phyloP scores from a whole-genome alignment of 805 yeast species.

The Wickerhamiella vanderwaltii region DNA sequence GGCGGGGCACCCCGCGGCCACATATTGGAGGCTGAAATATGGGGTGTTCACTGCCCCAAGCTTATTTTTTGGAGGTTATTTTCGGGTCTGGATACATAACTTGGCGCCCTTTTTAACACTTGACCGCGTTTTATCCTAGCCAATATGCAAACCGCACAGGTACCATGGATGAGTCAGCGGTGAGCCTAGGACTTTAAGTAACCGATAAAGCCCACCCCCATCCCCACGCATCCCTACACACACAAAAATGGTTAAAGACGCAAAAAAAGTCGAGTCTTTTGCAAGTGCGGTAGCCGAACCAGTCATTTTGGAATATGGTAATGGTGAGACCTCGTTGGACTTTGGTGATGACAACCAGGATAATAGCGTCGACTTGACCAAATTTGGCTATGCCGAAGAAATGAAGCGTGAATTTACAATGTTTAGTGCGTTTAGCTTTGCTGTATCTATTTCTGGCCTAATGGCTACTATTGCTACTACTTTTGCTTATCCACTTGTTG shows the following conservation, averaged over 20 bases:
- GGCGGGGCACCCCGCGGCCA: too few species aligned
- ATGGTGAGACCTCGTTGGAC: slow-evolving; percentile 1
- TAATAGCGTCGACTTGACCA: slow-evolving; percentile 31
- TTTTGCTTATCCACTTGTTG: slow-evolving; percentile 33
- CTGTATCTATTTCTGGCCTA: slow-evolving; percentile 52
- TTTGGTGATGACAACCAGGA: slow-evolving; percentile 4
- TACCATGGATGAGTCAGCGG: too few species aligned
- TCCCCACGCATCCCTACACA: too few species aligned
- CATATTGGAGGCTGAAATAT: too few species aligned
- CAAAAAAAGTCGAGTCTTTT: neutral
- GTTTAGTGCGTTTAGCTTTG: slow-evolving; percentile 50
- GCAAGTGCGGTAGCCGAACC: slow-evolving; percentile 7
- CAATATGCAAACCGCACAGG: too few species aligned
- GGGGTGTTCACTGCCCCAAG: too few species aligned
- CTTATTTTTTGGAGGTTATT: too few species aligned
- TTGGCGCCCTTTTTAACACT: too few species aligned
- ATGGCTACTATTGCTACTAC: slow-evolving; percentile 53
- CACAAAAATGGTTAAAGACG: neutral
- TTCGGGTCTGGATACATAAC: too few species aligned
- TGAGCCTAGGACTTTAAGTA: too few species aligned
- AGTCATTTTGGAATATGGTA: slow-evolving; percentile 2
- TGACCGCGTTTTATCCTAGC: too few species aligned
- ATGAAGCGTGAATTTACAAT: slow-evolving; percentile 46
- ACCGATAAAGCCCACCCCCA: too few species aligned
- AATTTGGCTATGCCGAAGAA: slow-evolving; percentile 52